phyloP scores from a whole-genome alignment of 2,329 filamentous ascomycete species.

The Penicillium sp. region DNA sequence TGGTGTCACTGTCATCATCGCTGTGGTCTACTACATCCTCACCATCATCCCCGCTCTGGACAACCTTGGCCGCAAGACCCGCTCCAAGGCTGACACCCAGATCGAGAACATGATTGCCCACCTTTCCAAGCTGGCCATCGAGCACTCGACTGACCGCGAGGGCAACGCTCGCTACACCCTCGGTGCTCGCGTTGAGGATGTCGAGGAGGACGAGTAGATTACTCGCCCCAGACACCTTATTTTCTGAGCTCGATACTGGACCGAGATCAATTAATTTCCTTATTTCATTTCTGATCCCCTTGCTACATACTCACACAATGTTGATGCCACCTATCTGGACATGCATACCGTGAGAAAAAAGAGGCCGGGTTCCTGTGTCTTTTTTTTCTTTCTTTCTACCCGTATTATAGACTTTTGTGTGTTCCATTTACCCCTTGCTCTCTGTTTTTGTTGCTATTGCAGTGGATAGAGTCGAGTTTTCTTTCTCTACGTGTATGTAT shows the following conservation, averaged over 20 bases:
- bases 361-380: conserved; percentile 7
- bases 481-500: conserved; percentile 43
- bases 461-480: conserved; percentile 34
- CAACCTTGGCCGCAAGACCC: conserved; percentile 54
- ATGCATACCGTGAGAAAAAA: conserved; percentile 27
- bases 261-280: conserved; percentile 26
- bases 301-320: conserved; percentile 13
- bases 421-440: conserved; percentile 27
- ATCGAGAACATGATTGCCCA: conserved; percentile 56
- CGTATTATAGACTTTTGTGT: conserved; percentile 43
- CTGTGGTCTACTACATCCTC: conserved; percentile 53
- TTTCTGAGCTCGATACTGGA: conserved; percentile 37
- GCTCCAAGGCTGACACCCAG: conserved; percentile 53
- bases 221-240: conserved; percentile 22
- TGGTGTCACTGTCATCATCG: conserved; percentile 54
- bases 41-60: conserved; percentile 48
- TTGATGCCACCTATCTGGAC: conserved; percentile 17
- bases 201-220: conserved; percentile 48
- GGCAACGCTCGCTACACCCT: conserved; percentile 48
- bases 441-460: conserved; percentile 26
- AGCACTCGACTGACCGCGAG: conserved; percentile 50
- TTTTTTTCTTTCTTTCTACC: conserved; percentile 23
- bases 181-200: conserved; percentile 42
- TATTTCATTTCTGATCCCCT: conserved; percentile 11
- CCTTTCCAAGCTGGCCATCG: conserved; percentile 53